Base-by-base conservation (phyloP, 1,139 yeast species). In the Hemisphaericaspora xylanilytica region DNA sequence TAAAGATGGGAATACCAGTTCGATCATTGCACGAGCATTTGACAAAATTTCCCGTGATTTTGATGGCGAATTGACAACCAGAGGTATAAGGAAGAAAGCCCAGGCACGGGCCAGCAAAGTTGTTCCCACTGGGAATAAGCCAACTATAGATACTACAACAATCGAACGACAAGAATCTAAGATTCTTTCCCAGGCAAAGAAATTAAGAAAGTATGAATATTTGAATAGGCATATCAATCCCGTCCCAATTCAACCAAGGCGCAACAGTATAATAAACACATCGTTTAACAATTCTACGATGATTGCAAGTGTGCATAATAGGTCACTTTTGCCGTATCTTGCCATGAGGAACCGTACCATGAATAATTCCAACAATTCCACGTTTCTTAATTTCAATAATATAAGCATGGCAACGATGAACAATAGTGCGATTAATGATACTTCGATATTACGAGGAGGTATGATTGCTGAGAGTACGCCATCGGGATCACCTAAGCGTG, bases 381-480 rank as follows among this genome's bases (percentile, higher is more conserved):
- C 65, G 5, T 48, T 55, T 33, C 41, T 54, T 37, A 55, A 57
- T 42, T 47, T 50, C 20, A 50, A 60, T 4, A 36, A 41, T 11
- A 44, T 51, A 34, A 52, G n/a, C n/a, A n/a, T n/a, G n/a, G n/a
- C 65, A 7, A 52, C 62, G 10, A 41, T 46, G 37, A 55, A 47
- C 41, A 31, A 38, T 14, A 18, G 15, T 11, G 15, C 24, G 5
- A 2, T 29, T n/a, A 29, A 29, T 17, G 59, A 57, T 46, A 53
- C 49, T 17, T 62, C 66, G 13, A 56, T 55, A 14, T 52, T 63
- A 31, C 56, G 63, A 10, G 68, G 63, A 29, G 73, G 71, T 5
- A 62, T 69, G 2, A 50, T 65, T 4, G 70, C 65, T 41, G 74
- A 67, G 40, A 69, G 74, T 37, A 67, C 73, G 0, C 72, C 73